Evolutionary conservation across 1,284 basidiomycete genomes (phyloP).

Genomic region (Malassezia restricta): DNA sequence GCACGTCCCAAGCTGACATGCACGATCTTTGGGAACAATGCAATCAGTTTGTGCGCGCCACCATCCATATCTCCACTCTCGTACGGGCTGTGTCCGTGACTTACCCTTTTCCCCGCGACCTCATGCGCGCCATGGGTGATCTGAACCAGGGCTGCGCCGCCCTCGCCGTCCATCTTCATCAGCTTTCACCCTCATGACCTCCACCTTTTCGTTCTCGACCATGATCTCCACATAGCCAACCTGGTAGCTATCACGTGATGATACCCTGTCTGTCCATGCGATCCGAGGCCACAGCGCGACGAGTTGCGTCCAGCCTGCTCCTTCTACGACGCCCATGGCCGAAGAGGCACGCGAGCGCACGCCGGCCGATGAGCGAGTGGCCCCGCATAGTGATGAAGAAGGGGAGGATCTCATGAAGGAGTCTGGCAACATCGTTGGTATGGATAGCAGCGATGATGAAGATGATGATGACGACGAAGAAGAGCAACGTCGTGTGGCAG

Average conservation of each 20-base stretch:
- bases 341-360: not conserved
- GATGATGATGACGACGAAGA: slow-evolving; percentile 44
- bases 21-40: slow-evolving; percentile 27
- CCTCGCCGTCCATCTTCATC: slow-evolving; percentile 33
- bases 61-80: slow-evolving; percentile 31
- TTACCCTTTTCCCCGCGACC: slow-evolving; percentile 28
- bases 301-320: no score
- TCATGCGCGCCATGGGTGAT: slow-evolving; percentile 25
- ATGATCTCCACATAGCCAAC: not conserved
- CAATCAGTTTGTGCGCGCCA: slow-evolving; percentile 30
- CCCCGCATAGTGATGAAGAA: slow-evolving; percentile 23
- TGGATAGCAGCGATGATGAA: slow-evolving; percentile 34
- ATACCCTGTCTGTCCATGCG: not conserved
- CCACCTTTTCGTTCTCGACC: no score
- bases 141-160: slow-evolving; percentile 32
- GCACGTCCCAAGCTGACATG: slow-evolving; percentile 7
- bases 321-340: not conserved
- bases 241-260: slow-evolving; percentile 7
- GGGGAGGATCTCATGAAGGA: slow-evolving; percentile 39
- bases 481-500: slow-evolving; percentile 38
- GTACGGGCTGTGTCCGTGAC: slow-evolving; percentile 25
- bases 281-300: no score
- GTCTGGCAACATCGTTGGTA: slow-evolving; percentile 34
- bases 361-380: slow-evolving; percentile 1
- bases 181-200: slow-evolving; percentile 4